Conservation (phyloP, 2,329 filamentous ascomycete genomes). For the Fusarium sp. region DNA sequence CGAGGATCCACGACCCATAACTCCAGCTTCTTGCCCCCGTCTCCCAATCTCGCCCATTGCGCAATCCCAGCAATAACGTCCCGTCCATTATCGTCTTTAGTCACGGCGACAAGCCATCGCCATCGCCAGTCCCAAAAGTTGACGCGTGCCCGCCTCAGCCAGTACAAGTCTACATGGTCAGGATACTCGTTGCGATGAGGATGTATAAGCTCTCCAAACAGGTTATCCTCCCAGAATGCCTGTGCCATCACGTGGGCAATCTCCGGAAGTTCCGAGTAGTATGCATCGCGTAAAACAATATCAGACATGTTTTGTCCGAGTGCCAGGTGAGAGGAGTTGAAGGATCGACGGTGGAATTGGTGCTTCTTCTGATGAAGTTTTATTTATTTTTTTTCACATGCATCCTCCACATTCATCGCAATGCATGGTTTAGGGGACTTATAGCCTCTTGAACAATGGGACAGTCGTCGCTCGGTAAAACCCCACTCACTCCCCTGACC, state of each 20-base stretch:
- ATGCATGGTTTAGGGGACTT: conserved; percentile 13
- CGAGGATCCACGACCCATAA: conserved; percentile 23
- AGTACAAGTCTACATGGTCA: conserved; percentile 45
- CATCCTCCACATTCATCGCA: not conserved
- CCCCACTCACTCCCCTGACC: not conserved
- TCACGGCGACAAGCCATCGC: conserved; percentile 42
- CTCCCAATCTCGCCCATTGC: conserved; percentile 34
- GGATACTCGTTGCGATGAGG: conserved; percentile 47
- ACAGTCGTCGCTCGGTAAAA: not conserved
- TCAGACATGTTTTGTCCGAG: conserved; percentile 18
- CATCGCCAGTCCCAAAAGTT: conserved; percentile 44
- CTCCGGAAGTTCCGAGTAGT: conserved; percentile 40
- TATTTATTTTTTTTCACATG: not conserved
- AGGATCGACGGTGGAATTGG: not conserved
- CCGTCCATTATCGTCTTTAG: conserved; percentile 17
- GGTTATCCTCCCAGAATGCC: conserved; percentile 48
- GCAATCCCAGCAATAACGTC: conserved; percentile 28
- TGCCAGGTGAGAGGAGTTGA: not conserved
- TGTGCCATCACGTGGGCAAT: conserved; percentile 44
- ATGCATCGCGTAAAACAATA: conserved; percentile 23
- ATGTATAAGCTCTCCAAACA: conserved; percentile 49
- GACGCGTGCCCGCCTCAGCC: conserved; percentile 41
- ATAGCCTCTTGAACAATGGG: not conserved
- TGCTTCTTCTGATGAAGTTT: not conserved
- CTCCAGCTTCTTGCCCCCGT: conserved; percentile 24